Conservation (phyloP, 257 asterid genomes). For the Misopates orontium region DNA sequence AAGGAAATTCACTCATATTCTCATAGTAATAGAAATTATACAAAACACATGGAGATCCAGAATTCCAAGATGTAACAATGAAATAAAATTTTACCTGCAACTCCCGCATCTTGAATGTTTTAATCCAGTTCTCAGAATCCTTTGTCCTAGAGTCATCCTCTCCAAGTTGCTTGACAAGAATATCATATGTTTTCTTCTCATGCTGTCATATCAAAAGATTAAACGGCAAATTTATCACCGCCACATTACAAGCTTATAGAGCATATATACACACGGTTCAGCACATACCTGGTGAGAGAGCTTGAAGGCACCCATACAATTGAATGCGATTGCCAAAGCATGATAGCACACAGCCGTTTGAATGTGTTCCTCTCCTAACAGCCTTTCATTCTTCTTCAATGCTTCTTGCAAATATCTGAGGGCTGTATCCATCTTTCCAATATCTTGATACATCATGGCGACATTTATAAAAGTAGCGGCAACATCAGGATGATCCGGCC, state of each 20-base stretch:
- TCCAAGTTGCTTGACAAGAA: constrained; percentile 93
- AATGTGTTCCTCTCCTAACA: constrained; percentile 89
- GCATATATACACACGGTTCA: constrained; percentile 6
- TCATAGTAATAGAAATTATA: background rate
- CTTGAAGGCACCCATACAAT: constrained; percentile 89
- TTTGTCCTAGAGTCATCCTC: constrained; percentile 92
- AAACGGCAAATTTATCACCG: constrained; percentile 14
- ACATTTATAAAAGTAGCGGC: constrained; percentile 95
- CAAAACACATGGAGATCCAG: background rate
- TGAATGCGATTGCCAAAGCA: constrained; percentile 90
- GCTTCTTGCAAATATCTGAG: constrained; percentile 96
- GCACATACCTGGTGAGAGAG: constrained; percentile 80
- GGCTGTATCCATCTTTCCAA: constrained; percentile 83
- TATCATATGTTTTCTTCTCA: constrained; percentile 89
- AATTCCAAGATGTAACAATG: background rate
- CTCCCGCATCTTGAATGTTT: constrained; percentile 86
- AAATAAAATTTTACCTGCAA: constrained; percentile 36
- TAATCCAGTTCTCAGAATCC: constrained; percentile 93
- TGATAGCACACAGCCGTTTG: constrained; percentile 99
- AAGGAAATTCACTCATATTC: background rate
- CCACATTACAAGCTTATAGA: constrained; percentile 8
- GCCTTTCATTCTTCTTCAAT: constrained; percentile 76
- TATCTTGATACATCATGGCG: constrained; percentile 98
- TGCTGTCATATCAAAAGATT: constrained; percentile 51
- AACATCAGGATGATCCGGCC: constrained; percentile 97